Evolutionary conservation across 768 basidiomycete species (phyloP).

Genomic region (Leccinum sublutescens): DNA sequence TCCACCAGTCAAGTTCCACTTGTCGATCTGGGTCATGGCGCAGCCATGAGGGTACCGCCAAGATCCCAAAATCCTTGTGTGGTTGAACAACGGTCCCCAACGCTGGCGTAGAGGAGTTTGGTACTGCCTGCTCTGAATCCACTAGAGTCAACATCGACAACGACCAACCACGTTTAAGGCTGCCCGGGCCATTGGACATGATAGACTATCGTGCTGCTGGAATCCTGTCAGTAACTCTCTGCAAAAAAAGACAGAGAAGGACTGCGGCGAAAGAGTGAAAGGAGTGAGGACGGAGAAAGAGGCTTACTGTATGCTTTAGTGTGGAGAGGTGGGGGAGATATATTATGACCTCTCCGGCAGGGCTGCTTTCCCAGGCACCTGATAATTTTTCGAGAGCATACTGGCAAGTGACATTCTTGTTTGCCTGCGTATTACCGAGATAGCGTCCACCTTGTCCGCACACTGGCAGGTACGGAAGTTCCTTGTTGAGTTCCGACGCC

Average conservation of each 20-base stretch:
- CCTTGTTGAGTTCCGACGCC: not conserved
- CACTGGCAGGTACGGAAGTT: not conserved
- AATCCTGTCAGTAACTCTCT: not conserved
- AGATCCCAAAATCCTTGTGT: slow-evolving; percentile 2
- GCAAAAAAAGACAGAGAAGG: slow-evolving; percentile 9
- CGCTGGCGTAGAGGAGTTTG: not conserved
- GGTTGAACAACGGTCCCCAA: not conserved
- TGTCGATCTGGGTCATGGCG: slow-evolving; percentile 41
- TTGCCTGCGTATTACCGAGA: not conserved
- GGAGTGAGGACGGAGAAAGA: slow-evolving; percentile 2
- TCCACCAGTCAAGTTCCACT: slow-evolving; percentile 35
- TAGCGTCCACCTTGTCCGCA: not conserved
- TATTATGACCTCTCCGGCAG: slow-evolving; percentile 9
- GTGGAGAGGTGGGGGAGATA: not conserved
- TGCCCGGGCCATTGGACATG: slow-evolving; percentile 14
- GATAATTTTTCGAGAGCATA: not conserved
- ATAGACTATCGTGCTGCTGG: not conserved
- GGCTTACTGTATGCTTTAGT: not conserved
- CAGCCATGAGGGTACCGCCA: slow-evolving; percentile 44
- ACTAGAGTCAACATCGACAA: slow-evolving; percentile 11
- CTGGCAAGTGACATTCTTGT: not conserved
- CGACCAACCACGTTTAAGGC: slow-evolving; percentile 15
- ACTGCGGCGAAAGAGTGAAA: slow-evolving; percentile 14
- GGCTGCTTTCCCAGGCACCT: slow-evolving; percentile 18
- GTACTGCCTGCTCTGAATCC: slow-evolving; percentile 7